Base-by-base conservation (phyloP, 1,284 basidiomycete genomes). In the Ustilago loliicola region DNA sequence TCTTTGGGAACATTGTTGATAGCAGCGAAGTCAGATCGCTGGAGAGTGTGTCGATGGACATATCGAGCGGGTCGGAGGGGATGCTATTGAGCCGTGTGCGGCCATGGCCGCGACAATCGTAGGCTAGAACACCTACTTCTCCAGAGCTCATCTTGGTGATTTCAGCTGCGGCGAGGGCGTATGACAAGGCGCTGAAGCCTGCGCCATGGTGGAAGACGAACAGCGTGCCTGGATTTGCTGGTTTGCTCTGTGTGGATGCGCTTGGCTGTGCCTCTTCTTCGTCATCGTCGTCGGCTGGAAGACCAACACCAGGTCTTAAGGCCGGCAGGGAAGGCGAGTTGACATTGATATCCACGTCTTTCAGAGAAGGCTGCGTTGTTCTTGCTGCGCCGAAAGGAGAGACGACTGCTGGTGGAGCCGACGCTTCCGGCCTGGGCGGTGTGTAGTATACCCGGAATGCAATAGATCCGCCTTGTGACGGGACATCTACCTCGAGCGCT, bases 141-240 rank as follows among this genome's bases (percentile, higher is more conserved):
- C 93, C 93, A 9, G 88, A 88, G 30, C 90, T 91, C 84, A 89
- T 79, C 48, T 88, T 89, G 13, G 86, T 87, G 2, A 98, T 88
- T 85, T 94, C 92, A 83, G 92, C 92, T 11, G 96, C 94, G 60
- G 96, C 89, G 79, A 91, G 91, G 0, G 97, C 96, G 86, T 95
- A 99, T 72, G 91, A 94, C 71, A 98, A 89, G 0, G 91, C 96
- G 0, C 92, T 92, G 83, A 94, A 94, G 2, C 97, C 96, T 1
- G 94, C 96, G 0, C 97, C 96, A 81, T 99, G 96, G 83, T 98
- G 95, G 86, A 94, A 94, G 2, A 98, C 89, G 83, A 98, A 90
- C 2, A 96, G 90, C 0, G 92, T 91, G 9, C 88, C 89, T 2
- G 87, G 87, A n/a, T 89, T 61, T 30, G 72, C 72, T 64, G 55